Conservation (phyloP, 2,329 filamentous ascomycete genomes). For the Helicocarpus griseus region DNA sequence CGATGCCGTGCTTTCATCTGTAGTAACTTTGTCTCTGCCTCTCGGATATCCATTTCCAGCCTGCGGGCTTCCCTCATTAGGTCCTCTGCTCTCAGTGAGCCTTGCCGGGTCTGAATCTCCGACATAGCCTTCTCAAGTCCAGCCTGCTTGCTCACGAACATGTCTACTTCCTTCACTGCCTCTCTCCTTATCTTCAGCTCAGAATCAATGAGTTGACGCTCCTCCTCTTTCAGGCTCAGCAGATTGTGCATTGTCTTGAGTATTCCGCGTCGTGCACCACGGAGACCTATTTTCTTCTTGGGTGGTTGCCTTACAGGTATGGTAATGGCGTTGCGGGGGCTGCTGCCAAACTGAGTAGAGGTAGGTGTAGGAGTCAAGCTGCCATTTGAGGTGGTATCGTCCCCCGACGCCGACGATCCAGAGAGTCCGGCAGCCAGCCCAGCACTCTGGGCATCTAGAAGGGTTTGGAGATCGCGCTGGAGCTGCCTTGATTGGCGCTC, state of each 20-base stretch:
- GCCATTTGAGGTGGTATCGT: constrained; percentile 38
- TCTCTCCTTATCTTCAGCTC: constrained; percentile 37
- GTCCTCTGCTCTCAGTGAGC: constrained; percentile 33
- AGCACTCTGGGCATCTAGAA: constrained; percentile 53
- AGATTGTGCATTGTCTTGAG: constrained; percentile 48
- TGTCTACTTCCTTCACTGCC: constrained; percentile 42
- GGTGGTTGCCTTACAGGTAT: constrained; percentile 30
- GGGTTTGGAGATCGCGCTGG: constrained; percentile 47
- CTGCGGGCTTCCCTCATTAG: constrained; percentile 42
- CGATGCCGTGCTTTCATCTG: constrained; percentile 47
- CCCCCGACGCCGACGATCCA: constrained; percentile 23
- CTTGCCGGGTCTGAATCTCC: constrained; percentile 38
- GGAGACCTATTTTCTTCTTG: constrained; percentile 41
- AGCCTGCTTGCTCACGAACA: constrained; percentile 40
- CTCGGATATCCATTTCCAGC: constrained; percentile 48
- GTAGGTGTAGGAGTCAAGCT: constrained; percentile 31
- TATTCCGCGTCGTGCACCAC: constrained; percentile 46
- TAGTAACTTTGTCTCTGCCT: constrained; percentile 46
- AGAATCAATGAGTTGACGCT: constrained; percentile 40
- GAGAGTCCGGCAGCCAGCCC: constrained; percentile 43
- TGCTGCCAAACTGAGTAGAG: constrained; percentile 12
- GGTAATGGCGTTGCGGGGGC: constrained; percentile 25
- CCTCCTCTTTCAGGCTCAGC: constrained; percentile 46
- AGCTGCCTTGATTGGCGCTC: constrained; percentile 45
- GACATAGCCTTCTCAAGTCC: constrained; percentile 43